Conservation (phyloP, 2,329 filamentous ascomycete species). For the Xylaria sp. region DNA sequence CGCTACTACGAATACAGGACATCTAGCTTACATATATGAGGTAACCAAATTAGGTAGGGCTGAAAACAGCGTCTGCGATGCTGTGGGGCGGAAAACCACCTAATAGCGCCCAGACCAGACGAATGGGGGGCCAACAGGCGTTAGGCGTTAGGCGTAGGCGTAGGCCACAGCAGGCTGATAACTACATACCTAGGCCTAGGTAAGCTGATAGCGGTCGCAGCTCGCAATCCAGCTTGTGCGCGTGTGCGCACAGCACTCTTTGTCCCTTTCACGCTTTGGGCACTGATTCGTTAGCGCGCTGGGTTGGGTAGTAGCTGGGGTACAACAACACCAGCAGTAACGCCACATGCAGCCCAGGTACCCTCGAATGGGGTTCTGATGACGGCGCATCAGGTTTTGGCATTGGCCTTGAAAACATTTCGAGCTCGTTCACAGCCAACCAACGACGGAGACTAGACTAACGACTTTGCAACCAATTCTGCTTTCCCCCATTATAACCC, state of each 20-base stretch:
- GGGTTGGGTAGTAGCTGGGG: not conserved
- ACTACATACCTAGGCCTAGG: too few species aligned
- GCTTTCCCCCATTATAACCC: slow-evolving; percentile 26
- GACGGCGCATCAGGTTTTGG: slow-evolving; percentile 34
- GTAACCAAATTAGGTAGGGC: too few species aligned
- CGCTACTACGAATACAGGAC: too few species aligned
- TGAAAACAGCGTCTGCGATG: slow-evolving; percentile 5
- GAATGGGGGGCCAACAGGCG: not conserved
- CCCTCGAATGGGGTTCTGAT: slow-evolving; percentile 23
- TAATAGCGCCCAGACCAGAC: not conserved
- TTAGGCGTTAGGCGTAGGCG: not conserved
- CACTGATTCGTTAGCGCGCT: slow-evolving; percentile 5
- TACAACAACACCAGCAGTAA: slow-evolving; percentile 2
- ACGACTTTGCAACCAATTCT: slow-evolving; percentile 33
- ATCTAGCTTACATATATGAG: too few species aligned
- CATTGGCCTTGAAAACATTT: slow-evolving; percentile 46
- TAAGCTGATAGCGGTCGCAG: not conserved
- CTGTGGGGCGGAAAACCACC: slow-evolving; percentile 3
- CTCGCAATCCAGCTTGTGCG: not conserved
- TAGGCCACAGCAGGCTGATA: not conserved
- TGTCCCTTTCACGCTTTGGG: not conserved
- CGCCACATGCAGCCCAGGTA: slow-evolving; percentile 19
- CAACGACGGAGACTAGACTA: slow-evolving; percentile 28
- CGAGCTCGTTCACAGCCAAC: slow-evolving; percentile 40
- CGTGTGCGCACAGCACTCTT: slow-evolving; percentile 3